Conservation (phyloP, 306 rosid genomes). For the Vachellia pachyceras region DNA sequence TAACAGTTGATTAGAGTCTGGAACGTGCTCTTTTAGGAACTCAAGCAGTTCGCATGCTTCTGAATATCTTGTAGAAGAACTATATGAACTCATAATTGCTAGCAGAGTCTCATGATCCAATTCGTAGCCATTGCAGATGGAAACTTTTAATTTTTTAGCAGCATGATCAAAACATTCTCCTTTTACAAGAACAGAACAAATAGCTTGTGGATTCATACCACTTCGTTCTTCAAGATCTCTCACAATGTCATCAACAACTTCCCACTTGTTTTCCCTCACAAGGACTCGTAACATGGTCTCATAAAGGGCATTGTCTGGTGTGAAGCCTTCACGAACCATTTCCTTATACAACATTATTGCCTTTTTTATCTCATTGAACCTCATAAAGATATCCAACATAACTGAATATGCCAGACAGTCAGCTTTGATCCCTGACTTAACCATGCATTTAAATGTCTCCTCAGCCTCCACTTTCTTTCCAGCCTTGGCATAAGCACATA, state of each 20-base stretch:
- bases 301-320: conserved; percentile 70
- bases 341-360: conserved; percentile 67
- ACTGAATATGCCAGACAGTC: conserved; percentile 84
- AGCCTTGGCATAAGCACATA: conserved; percentile 87
- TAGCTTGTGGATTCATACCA: conserved; percentile 73
- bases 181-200: conserved; percentile 81
- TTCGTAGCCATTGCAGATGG: conserved; percentile 72
- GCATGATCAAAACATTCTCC: conserved; percentile 84
- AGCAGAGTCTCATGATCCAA: conserved; percentile 73
- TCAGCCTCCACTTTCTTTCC: conserved; percentile 77
- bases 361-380: conserved; percentile 76
- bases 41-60: conserved; percentile 90
- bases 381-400: conserved; percentile 79
- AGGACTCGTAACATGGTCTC: conserved; percentile 70
- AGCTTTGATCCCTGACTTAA: conserved; percentile 78
- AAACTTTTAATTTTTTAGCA: conserved; percentile 71
- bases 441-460: conserved; percentile 80
- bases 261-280: conserved; percentile 69
- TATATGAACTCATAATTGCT: conserved; percentile 76
- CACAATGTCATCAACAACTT: conserved; percentile 59
- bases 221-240: conserved; percentile 74
- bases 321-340: conserved; percentile 70
- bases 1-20: conserved; percentile 64
- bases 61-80: conserved; percentile 76
- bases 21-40: conserved; percentile 71